Evolutionary conservation across 2,329 filamentous ascomycete species (phyloP).

Genomic region (Furcasterigmium furcatum): DNA sequence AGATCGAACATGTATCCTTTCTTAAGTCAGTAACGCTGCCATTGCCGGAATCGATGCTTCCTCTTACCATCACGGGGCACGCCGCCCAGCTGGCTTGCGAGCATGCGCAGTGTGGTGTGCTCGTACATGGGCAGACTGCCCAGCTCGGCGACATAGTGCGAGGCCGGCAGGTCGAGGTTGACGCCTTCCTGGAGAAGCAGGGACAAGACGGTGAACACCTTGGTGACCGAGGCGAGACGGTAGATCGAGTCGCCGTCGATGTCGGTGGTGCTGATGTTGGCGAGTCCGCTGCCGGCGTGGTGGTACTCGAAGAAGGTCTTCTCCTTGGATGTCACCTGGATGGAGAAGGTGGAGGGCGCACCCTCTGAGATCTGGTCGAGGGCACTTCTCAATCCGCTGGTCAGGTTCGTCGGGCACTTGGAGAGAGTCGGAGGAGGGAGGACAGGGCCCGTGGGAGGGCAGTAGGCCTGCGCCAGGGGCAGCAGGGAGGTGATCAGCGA

Average conservation of each 20-base stretch:
- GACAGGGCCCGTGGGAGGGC: slow-evolving; percentile 1
- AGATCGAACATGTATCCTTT: slow-evolving; percentile 10
- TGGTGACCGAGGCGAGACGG: slow-evolving; percentile 37
- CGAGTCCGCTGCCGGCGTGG: slow-evolving; percentile 29
- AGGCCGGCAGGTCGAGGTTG: slow-evolving; percentile 5
- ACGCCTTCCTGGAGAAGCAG: slow-evolving; percentile 24
- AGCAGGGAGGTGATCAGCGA: not conserved
- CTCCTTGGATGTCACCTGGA: slow-evolving; percentile 38
- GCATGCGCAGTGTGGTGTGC: slow-evolving; percentile 11
- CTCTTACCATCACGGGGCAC: slow-evolving; percentile 11
- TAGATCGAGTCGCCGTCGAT: slow-evolving; percentile 38
- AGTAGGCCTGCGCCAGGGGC: not conserved
- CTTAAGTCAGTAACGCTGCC: no score
- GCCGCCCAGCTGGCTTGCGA: slow-evolving; percentile 14
- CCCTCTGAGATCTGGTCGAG: slow-evolving; percentile 11
- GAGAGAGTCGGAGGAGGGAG: not conserved
- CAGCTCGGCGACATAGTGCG: slow-evolving; percentile 11
- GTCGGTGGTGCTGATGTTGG: slow-evolving; percentile 9
- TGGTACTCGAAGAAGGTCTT: slow-evolving; percentile 32
- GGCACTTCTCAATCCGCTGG: not conserved
- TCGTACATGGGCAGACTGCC: slow-evolving; percentile 24
- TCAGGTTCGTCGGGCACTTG: not conserved
- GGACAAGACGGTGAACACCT: slow-evolving; percentile 33
- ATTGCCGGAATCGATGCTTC: no score
- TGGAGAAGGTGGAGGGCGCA: slow-evolving; percentile 32